phyloP scores from a whole-genome alignment of 176 grass and related monocot genomes.

The Cenchrus purpureus region DNA sequence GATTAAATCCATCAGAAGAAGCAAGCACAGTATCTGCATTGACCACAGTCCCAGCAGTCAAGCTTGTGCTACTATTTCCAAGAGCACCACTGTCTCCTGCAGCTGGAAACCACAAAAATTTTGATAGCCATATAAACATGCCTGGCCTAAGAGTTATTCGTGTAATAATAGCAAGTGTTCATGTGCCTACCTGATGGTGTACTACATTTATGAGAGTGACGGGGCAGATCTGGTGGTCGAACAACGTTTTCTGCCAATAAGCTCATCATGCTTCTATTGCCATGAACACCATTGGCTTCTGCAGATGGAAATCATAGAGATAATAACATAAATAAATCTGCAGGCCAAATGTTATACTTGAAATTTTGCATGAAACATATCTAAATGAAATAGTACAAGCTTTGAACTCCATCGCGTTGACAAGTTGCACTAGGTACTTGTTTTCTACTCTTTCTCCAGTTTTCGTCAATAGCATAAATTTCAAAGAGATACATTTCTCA shows the following conservation, averaged over 20 bases:
- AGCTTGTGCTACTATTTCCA: background rate
- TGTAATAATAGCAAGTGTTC: background rate
- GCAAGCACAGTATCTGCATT: background rate
- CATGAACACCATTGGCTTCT: conserved; percentile 45
- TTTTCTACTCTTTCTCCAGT: too few species aligned
- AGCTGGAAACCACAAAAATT: background rate
- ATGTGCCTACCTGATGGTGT: background rate
- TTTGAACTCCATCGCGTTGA: too few species aligned
- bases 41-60: background rate
- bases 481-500: background rate
- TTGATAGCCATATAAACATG: background rate
- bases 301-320: background rate
- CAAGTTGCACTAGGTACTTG: too few species aligned
- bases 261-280: conserved; percentile 51
- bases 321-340: background rate
- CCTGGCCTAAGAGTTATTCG: background rate
- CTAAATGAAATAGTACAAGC: background rate
- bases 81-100: background rate
- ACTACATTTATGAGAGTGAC: background rate
- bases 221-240: conserved; percentile 40
- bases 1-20: background rate
- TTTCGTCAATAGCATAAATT: background rate
- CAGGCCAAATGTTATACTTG: background rate
- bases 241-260: conserved; percentile 39
- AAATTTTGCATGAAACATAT: background rate